phyloP scores from a whole-genome alignment of 805 yeast species.

The Sugiyamaella boreocaroliniensis region DNA sequence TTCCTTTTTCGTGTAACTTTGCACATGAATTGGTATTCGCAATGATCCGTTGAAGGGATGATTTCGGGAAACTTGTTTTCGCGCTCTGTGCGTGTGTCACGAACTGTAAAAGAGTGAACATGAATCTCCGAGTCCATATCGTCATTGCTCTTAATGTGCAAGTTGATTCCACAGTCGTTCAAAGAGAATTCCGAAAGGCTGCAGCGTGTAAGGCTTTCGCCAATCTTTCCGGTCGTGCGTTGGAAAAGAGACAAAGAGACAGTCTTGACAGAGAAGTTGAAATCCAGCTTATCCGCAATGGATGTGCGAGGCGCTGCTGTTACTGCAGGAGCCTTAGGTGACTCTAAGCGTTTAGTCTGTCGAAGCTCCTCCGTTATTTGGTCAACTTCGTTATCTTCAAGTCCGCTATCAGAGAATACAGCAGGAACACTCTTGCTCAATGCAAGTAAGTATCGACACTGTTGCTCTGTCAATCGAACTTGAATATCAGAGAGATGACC shows the following conservation, averaged over 20 bases:
- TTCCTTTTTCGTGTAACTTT: constrained; percentile 35
- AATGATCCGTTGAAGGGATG: constrained; percentile 61
- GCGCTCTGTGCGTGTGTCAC: constrained; percentile 58
- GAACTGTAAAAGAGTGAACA: constrained; percentile 66
- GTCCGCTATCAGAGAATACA: constrained; percentile 45
- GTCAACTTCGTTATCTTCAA: constrained; percentile 51
- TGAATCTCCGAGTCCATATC: constrained; percentile 54
- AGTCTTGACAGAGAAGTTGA: constrained; percentile 54
- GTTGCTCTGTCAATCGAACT: constrained; percentile 65
- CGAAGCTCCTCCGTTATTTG: constrained; percentile 22
- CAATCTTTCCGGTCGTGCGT: constrained; percentile 21
- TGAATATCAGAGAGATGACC: constrained; percentile 61
- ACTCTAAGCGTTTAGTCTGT: constrained; percentile 15
- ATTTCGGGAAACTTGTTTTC: constrained; percentile 73
- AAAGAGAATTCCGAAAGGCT: constrained; percentile 53
- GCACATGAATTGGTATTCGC: constrained; percentile 65
- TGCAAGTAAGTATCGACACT: constrained; percentile 50
- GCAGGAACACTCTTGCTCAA: constrained; percentile 49
- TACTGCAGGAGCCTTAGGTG: background rate
- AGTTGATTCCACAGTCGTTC: constrained; percentile 47
- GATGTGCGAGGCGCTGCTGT: background rate
- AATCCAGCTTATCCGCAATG: constrained; percentile 26
- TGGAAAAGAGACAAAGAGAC: constrained; percentile 45
- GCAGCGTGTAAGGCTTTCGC: constrained; percentile 23
- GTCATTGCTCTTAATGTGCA: constrained; percentile 48